These are phyloP conservation scores for Cydonia oblonga DNA, from an alignment of 331 rosid genomes.

Conservation along the genomic window DNA sequence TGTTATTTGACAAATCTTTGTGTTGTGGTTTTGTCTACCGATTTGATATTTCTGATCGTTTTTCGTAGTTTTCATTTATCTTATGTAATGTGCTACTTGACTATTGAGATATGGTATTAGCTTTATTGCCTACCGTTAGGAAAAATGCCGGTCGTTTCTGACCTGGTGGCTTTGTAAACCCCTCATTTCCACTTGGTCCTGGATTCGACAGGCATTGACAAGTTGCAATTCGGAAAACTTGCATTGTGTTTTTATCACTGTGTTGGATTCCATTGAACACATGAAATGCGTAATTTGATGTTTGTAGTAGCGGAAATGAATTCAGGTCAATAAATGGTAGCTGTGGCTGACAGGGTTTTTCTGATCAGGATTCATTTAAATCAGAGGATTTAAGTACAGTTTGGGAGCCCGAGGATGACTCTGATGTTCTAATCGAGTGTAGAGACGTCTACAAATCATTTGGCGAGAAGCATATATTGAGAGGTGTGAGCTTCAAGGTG, in stretches of 20 bases:
- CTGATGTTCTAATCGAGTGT: constrained; percentile 92
- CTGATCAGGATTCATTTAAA: constrained; percentile 52
- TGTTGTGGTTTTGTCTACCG: background rate
- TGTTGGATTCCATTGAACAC: background rate
- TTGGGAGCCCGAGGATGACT: constrained; percentile 41
- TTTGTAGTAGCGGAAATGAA: background rate
- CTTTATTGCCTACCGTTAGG: no score
- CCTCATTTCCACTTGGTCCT: no score
- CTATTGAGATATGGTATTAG: no score
- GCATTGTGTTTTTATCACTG: background rate
- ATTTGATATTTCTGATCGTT: no score
- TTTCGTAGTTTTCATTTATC: no score
- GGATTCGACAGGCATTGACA: background rate
- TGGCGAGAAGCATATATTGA: constrained; percentile 85
- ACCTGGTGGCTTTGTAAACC: no score
- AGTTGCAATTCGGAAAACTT: background rate
- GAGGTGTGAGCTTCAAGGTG: constrained; percentile 99
- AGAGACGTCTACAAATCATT: constrained; percentile 77
- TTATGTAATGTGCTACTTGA: no score
- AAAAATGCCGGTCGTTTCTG: no score
- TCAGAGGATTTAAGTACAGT: constrained; percentile 40
- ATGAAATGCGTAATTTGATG: background rate
- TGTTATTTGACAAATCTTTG: background rate
- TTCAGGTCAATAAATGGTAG: background rate
- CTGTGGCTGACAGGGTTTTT: constrained; percentile 15